Evolutionary conservation across 1,284 basidiomycete genomes (phyloP).

Genomic region (Naganishia cerealis): DNA sequence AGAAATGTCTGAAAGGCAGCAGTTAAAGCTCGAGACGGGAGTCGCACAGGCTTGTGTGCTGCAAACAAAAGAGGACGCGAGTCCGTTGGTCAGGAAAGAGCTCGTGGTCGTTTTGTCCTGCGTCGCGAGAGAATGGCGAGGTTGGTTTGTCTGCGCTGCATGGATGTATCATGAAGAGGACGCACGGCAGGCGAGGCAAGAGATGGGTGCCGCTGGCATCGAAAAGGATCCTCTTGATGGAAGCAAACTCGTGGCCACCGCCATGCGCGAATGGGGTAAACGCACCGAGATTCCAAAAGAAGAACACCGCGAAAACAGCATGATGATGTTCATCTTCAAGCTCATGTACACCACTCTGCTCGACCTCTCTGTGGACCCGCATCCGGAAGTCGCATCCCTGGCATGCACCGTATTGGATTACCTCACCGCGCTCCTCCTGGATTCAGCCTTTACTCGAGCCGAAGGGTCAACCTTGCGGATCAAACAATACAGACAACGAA

Average conservation of each 20-base stretch:
- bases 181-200: conserved; percentile 54
- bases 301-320: conserved; percentile 74
- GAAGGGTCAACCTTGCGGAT: conserved; percentile 62
- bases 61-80: conserved; percentile 83
- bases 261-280: conserved; percentile 75
- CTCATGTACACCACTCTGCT: conserved; percentile 86
- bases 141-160: conserved; percentile 91
- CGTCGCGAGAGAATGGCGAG: conserved; percentile 91
- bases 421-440: conserved; percentile 81
- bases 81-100: conserved; percentile 94
- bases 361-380: conserved; percentile 88
- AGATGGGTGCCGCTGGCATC: conserved; percentile 57
- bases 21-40: conserved; percentile 62
- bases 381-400: conserved; percentile 84
- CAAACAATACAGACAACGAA: conserved; percentile 28
- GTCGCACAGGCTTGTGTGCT: conserved; percentile 62
- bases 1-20: conserved; percentile 69
- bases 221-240: conserved; percentile 39
- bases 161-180: conserved; percentile 90
- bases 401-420: conserved; percentile 92
- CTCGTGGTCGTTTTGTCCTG: conserved; percentile 87
- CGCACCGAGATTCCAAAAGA: conserved; percentile 58
- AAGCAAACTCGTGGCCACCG: conserved; percentile 68
- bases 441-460: conserved; percentile 77
- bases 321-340: conserved; percentile 83